Evolutionary conservation across 768 basidiomycete genomes (phyloP).

Genomic region (Trametes punicea): DNA sequence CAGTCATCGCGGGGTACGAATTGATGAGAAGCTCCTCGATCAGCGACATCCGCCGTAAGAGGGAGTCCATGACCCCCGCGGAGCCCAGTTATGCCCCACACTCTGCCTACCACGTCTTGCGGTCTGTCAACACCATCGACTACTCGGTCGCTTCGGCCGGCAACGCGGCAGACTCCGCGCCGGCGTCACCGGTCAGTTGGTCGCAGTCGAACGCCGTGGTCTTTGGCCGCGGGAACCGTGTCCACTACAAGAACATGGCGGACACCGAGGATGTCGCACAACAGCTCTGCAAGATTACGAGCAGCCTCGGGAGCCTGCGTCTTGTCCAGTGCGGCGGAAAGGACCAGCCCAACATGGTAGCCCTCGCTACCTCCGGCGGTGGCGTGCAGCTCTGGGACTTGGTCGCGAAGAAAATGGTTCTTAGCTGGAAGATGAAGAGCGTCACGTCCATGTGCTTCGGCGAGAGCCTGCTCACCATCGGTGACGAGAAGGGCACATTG

Average conservation of each 20-base stretch:
- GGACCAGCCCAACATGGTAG: constrained; percentile 42
- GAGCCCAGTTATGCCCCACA: constrained; percentile 1
- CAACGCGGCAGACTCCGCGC: constrained; percentile 13
- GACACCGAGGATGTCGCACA: constrained; percentile 37
- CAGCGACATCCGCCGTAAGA: constrained; percentile 9
- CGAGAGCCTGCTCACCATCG: constrained; percentile 60
- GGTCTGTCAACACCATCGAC: constrained; percentile 16
- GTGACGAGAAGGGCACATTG: constrained; percentile 66
- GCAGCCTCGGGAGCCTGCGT: constrained; percentile 43
- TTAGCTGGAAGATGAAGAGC: constrained; percentile 56
- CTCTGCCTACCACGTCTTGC: constrained; percentile 15
- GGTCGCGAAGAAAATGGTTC: constrained; percentile 49
- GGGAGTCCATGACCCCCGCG: constrained; percentile 12
- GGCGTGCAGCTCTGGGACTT: constrained; percentile 74
- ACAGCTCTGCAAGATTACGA: constrained; percentile 49
- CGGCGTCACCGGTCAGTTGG: constrained; percentile 35
- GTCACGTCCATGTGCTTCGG: constrained; percentile 67
- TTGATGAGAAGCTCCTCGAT: constrained; percentile 10
- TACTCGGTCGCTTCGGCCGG: constrained; percentile 13
- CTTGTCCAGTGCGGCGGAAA: constrained; percentile 38
- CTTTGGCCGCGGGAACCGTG: constrained; percentile 52
- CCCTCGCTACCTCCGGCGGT: constrained; percentile 60
- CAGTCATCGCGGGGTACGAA: background rate
- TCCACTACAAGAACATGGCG: constrained; percentile 48
- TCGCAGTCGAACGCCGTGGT: constrained; percentile 44